Percentiles rank a stretch among this genome's conserved stretches.
Conservation (phyloP, 768 basidiomycete species). For the Serendipita sp. region DNA sequence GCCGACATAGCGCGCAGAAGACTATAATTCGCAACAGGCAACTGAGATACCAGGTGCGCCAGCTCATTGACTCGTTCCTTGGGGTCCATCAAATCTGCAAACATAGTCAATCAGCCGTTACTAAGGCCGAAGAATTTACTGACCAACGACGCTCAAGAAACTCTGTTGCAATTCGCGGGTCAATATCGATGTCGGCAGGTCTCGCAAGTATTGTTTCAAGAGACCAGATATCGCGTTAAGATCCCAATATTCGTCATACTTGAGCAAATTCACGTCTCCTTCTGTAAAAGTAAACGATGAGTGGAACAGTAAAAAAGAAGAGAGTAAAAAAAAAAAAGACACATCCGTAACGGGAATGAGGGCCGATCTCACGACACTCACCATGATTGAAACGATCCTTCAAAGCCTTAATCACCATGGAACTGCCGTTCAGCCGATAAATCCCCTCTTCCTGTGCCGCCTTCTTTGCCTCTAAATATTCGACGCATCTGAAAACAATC, state of each 20-base stretch:
- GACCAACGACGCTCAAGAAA: slow-evolving; percentile 88
- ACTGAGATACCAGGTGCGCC: slow-evolving; percentile 63
- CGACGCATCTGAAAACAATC: slow-evolving; percentile 86
- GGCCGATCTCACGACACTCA: slow-evolving; percentile 23
- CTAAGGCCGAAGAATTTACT: slow-evolving; percentile 19
- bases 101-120: slow-evolving; percentile 5
- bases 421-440: slow-evolving; percentile 87
- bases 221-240: slow-evolving; percentile 94
- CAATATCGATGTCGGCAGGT: slow-evolving; percentile 81
- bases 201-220: slow-evolving; percentile 83
- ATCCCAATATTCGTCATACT: slow-evolving; percentile 87
- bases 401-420: slow-evolving; percentile 83
- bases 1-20: slow-evolving; percentile 86
- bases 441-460: slow-evolving; percentile 97
- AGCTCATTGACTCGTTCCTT: slow-evolving; percentile 81
- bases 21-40: slow-evolving; percentile 87
- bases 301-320: not conserved
- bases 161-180: slow-evolving; percentile 81
- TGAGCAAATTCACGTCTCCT: slow-evolving; percentile 86
- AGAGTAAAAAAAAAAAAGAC: not conserved
- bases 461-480: slow-evolving; percentile 85
- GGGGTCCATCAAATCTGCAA: slow-evolving; percentile 69
- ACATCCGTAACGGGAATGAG: not conserved
- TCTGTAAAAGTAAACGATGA: slow-evolving; percentile 31
- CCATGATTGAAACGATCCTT: slow-evolving; percentile 87